Percentiles rank a stretch among this genome's conserved stretches.
Conservation (phyloP, 2,329 filamentous ascomycete species). For the Hypoxylon sp. region DNA sequence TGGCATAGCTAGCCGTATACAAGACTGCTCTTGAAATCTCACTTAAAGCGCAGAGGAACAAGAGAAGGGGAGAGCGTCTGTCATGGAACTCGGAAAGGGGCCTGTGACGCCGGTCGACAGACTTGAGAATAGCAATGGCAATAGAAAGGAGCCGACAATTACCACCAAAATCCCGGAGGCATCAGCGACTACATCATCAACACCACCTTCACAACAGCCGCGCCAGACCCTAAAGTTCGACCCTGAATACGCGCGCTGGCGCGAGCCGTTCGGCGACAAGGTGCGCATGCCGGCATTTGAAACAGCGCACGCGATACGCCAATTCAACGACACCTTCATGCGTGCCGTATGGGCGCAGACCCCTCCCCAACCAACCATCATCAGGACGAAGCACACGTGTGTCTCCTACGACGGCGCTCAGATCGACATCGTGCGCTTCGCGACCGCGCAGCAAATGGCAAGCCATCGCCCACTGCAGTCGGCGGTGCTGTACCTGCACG, state of each 20-base stretch:
- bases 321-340: slow-evolving; percentile 38
- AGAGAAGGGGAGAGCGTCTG: not conserved
- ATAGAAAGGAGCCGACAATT: not conserved
- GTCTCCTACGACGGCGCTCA: slow-evolving; percentile 40
- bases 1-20: not conserved
- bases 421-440: slow-evolving; percentile 43
- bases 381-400: slow-evolving; percentile 30
- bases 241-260: slow-evolving; percentile 42
- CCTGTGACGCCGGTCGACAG: not conserved
- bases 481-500: slow-evolving; percentile 58
- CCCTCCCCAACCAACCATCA: slow-evolving; percentile 36
- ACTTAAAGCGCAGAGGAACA: not conserved
- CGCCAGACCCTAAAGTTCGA: slow-evolving; percentile 41
- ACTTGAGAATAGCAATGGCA: not conserved
- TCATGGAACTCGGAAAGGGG: not conserved
- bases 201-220: not conserved
- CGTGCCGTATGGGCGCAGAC: slow-evolving; percentile 29
- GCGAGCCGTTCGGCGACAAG: slow-evolving; percentile 31
- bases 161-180: not conserved
- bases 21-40: not conserved
- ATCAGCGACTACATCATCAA: not conserved
- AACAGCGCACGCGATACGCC: slow-evolving; percentile 38
- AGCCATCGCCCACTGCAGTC: slow-evolving; percentile 33
- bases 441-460: slow-evolving; percentile 36
- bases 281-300: slow-evolving; percentile 35